Conservation (phyloP, 495 filamentous ascomycete species). For the Aspergillus sclerotiicarbonarius region DNA sequence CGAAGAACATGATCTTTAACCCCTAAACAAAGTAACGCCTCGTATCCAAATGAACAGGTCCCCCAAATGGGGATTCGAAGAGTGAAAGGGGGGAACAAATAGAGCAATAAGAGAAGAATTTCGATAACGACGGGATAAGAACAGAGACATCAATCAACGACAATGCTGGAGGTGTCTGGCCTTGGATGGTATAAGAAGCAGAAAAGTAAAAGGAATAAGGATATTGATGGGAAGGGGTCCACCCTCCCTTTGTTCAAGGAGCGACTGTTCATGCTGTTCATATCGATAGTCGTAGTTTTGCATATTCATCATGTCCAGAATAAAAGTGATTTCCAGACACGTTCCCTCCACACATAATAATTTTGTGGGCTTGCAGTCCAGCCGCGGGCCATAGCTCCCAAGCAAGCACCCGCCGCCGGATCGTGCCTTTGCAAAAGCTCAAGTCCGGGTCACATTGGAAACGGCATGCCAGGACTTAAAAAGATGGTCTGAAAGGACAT, state of each 20-base stretch:
- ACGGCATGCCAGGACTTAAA: not conserved
- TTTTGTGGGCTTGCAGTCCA: not conserved
- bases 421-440: not conserved
- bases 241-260: slow-evolving; percentile 11
- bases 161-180: not conserved
- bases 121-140: not conserved
- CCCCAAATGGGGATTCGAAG: not conserved
- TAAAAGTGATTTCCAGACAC: not conserved
- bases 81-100: slow-evolving; percentile 4
- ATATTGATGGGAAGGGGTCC: slow-evolving; percentile 11
- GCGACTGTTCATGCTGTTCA: slow-evolving; percentile 23
- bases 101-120: slow-evolving; percentile 17
- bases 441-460: not conserved
- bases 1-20: slow-evolving; percentile 3
- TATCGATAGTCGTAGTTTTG: slow-evolving; percentile 23
- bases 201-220: slow-evolving; percentile 18
- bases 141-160: not conserved
- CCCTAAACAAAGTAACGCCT: slow-evolving; percentile 14
- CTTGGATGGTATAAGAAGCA: slow-evolving; percentile 25
- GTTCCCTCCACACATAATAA: slow-evolving; percentile 1
- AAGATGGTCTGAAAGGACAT: not conserved
- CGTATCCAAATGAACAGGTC: slow-evolving; percentile 11
- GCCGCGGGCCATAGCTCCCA: not conserved
- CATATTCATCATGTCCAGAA: slow-evolving; percentile 24
- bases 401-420: not conserved